phyloP scores from a whole-genome alignment of 805 yeast genomes.

The Wickerhamiella occidentalis region DNA sequence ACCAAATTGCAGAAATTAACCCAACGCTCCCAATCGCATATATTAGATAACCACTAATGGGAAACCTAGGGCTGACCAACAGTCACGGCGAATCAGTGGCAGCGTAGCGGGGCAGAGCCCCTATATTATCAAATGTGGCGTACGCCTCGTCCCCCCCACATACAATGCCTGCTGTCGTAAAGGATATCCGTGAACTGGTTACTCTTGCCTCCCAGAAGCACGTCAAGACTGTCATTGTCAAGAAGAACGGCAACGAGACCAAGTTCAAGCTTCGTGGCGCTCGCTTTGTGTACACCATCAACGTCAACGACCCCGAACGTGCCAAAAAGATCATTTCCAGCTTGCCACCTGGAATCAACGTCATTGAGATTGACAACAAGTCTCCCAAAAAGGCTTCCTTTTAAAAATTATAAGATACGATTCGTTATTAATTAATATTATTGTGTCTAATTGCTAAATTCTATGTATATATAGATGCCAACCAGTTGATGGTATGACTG shows the following conservation, averaged over 20 bases:
- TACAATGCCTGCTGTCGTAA: constrained; percentile 46
- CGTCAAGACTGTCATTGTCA: constrained; percentile 85
- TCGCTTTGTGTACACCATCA: constrained; percentile 86
- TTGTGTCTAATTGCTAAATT: background rate
- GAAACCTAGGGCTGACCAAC: constrained; percentile 4
- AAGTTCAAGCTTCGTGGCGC: constrained; percentile 99
- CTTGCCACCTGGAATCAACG: constrained; percentile 60
- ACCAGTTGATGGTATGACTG: constrained; percentile 5
- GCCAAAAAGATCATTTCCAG: constrained; percentile 97
- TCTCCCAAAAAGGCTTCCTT: constrained; percentile 11
- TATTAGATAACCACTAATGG: background rate
- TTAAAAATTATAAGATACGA: background rate
- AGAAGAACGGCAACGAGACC: constrained; percentile 88
- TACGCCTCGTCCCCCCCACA: constrained; percentile 6
- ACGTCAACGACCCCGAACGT: constrained; percentile 88
- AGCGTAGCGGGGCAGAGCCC: background rate
- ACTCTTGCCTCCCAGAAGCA: constrained; percentile 79
- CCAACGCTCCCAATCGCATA: background rate
- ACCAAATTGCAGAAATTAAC: too few species aligned
- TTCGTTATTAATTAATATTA: background rate
- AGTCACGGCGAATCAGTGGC: constrained; percentile 2
- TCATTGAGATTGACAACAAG: constrained; percentile 19
- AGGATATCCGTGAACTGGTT: constrained; percentile 94
- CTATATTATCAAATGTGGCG: constrained; percentile 6
- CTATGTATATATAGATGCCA: background rate